Conservation (phyloP, 495 filamentous ascomycete genomes). For the Trichoderma asperelloides region DNA sequence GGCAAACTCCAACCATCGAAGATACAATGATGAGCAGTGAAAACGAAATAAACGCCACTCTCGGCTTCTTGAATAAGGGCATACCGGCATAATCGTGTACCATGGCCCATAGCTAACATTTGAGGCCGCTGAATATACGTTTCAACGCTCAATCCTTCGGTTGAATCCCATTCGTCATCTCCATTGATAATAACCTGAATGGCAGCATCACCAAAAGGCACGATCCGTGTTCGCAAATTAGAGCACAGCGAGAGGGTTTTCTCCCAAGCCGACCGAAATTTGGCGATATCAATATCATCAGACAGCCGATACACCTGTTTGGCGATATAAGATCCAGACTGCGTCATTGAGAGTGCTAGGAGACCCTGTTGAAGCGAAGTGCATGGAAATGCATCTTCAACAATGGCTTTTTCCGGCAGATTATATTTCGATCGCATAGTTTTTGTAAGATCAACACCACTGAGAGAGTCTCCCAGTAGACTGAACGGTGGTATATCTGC, state of each 20-base stretch:
- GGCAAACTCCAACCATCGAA: conserved; percentile 12
- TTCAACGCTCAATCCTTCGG: conserved; percentile 9
- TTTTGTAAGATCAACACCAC: background rate
- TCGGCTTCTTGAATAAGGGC: background rate
- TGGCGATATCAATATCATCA: too few relatives aligned
- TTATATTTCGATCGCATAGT: background rate
- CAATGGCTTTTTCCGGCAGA: background rate
- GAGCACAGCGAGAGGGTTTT: too few relatives aligned
- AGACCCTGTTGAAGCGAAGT: conserved; percentile 47
- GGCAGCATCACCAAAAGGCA: too few relatives aligned
- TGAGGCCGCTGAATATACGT: background rate
- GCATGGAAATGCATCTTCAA: conserved; percentile 52
- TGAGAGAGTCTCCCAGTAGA: background rate
- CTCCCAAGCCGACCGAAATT: too few relatives aligned
- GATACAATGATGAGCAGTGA: conserved; percentile 8
- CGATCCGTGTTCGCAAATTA: too few relatives aligned
- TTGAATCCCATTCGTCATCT: too few relatives aligned
- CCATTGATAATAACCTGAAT: too few relatives aligned
- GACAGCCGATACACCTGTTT: too few relatives aligned
- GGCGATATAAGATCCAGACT: too few relatives aligned
- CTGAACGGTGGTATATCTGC: background rate
- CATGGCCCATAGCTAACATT: background rate
- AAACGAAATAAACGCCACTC: conserved; percentile 8
- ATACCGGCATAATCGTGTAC: background rate
- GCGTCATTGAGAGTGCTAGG: conserved; percentile 18